Percentiles rank a stretch among this genome's conserved stretches.
These are phyloP conservation scores for Talaromyces rugulosus DNA, from an alignment of 2,329 filamentous ascomycete species.

Conservation along the genomic window DNA sequence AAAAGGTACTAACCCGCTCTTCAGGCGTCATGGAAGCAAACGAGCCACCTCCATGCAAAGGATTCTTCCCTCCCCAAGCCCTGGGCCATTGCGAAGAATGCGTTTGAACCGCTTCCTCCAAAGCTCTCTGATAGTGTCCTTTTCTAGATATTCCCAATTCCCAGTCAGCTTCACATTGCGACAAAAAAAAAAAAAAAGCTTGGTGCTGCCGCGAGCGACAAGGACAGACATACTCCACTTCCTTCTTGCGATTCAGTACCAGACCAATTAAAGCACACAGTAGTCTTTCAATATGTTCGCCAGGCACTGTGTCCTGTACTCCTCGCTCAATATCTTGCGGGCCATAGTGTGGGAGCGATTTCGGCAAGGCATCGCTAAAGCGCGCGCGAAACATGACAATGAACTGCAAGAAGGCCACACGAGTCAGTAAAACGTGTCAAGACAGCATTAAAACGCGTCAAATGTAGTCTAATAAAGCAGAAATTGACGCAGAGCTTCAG, in stretches of 20 bases:
- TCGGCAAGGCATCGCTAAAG: slow-evolving; percentile 84
- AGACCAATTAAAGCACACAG: slow-evolving; percentile 85
- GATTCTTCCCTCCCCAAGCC: slow-evolving; percentile 78
- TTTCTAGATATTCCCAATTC: slow-evolving; percentile 53
- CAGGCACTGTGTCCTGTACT: slow-evolving; percentile 70
- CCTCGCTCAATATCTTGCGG: slow-evolving; percentile 93
- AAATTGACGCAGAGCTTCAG: slow-evolving; percentile 1
- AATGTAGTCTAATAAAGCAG: slow-evolving; percentile 6
- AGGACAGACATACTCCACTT: slow-evolving; percentile 76
- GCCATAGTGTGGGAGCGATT: slow-evolving; percentile 82
- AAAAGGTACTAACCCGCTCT: slow-evolving; percentile 62
- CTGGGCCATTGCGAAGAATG: slow-evolving; percentile 86
- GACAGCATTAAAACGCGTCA: slow-evolving; percentile 31
- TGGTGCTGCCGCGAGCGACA: not conserved
- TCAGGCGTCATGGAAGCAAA: slow-evolving; percentile 80
- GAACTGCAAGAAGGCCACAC: slow-evolving; percentile 59
- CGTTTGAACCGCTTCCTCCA: slow-evolving; percentile 85
- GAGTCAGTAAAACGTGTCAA: slow-evolving; percentile 18
- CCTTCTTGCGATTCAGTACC: slow-evolving; percentile 94
- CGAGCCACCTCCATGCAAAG: slow-evolving; percentile 71
- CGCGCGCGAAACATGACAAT: slow-evolving; percentile 97
- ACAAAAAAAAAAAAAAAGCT: not conserved
- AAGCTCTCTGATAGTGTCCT: slow-evolving; percentile 85
- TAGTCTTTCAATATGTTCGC: slow-evolving; percentile 80
- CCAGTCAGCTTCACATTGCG: slow-evolving; percentile 23